Evolutionary conservation across 306 rosid species (phyloP).

Genomic region (Quercus dentata): DNA sequence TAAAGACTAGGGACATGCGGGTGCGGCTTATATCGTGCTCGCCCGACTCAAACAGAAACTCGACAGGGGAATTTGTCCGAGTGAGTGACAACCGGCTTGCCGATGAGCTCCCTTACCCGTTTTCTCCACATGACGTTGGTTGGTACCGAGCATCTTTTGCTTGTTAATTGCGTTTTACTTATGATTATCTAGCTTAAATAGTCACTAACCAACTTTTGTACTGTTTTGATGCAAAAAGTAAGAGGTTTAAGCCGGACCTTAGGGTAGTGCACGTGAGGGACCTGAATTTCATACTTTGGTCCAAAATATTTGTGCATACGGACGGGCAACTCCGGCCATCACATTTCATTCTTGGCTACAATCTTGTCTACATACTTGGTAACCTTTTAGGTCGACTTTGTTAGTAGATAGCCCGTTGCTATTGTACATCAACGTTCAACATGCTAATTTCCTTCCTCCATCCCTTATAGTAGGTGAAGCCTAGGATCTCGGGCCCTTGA

Average conservation of each 20-base stretch:
- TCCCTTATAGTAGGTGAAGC: too few species aligned
- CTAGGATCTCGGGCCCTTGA: fast-evolving
- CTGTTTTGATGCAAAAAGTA: too few species aligned
- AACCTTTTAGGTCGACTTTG: fast-evolving
- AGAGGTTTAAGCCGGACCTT: too few species aligned
- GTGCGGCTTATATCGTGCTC: too few species aligned
- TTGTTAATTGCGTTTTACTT: too few species aligned
- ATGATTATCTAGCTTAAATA: too few species aligned
- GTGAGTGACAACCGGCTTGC: fast-evolving
- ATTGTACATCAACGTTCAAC: fast-evolving
- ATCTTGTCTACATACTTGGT: fast-evolving
- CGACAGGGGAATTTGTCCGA: fast-evolving
- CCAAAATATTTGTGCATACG: fast-evolving
- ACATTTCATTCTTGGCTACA: fast-evolving
- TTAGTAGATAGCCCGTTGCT: fast-evolving
- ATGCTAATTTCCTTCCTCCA: fast-evolving
- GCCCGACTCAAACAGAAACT: fast-evolving
- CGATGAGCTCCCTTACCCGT: fast-evolving
- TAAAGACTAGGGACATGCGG: too few species aligned
- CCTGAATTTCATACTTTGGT: too few species aligned
- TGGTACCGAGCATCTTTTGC: too few species aligned
- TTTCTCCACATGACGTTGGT: too few species aligned
- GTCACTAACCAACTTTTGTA: too few species aligned
- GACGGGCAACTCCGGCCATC: fast-evolving
- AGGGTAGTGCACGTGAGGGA: fast-evolving